Base-by-base conservation (phyloP, 768 basidiomycete species). In the Phaeotremella skinneri region DNA sequence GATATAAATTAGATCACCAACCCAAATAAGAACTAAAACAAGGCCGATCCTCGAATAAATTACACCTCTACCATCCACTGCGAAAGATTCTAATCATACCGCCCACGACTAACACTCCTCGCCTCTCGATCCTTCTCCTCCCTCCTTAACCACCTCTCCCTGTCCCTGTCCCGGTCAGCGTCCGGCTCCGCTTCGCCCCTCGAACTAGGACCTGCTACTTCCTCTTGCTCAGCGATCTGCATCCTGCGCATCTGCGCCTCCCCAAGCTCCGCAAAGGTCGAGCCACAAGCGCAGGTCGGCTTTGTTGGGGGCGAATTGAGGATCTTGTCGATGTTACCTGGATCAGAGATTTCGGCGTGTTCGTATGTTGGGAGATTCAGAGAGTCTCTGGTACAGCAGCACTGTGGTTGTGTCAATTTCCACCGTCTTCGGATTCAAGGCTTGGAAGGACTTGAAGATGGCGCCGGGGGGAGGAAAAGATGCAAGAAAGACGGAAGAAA, bases 271-370 rank as follows among this genome's bases (percentile, higher is more conserved):
- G 62, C 70, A 32, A 72, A 67, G 11, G 67, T 62, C 1, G 25
- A 42, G 13, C 70, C 70, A 48, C 70, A 72, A 62, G 68, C 67
- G 32, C 70, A 72, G 6, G 31, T 43, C n/a, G 61, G 41, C 31
- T 59, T 58, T 1, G 34, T 48, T 2, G 64, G 58, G 11, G 70
- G 65, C 2, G 62, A 57, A 13, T 49, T 41, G 49, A 71, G 39
- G 25, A 68, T 59, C 13, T 45, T 58, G 43, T 71, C 67, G 34
- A 70, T 67, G 27, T 66, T 47, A 27, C 56, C 52, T 13, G 47
- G 54, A 2, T 57, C 16, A 5, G 31, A 20, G 21, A 6, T 6
- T n/a, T 64, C 57, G 21, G 52, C 48, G 1, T 23, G 26, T 41
- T 63, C 59, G 42, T 66, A 56, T 11, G 66, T 64, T 16, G 66